Evolutionary conservation across 306 rosid genomes (phyloP).

Genomic region (Adenanthera pavonina): DNA sequence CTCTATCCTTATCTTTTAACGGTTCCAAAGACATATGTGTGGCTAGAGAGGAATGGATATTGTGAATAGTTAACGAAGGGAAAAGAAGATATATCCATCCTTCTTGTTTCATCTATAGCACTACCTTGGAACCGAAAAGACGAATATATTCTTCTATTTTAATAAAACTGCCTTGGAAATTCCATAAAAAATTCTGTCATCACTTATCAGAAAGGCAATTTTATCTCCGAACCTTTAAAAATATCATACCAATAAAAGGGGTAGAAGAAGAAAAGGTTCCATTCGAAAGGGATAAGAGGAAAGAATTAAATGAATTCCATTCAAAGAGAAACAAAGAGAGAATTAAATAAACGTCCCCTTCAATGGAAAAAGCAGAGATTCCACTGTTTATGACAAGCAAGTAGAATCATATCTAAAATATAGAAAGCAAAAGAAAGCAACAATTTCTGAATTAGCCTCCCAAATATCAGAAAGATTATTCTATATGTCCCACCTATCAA

Average conservation of each 20-base stretch:
- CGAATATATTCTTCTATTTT: constrained; percentile 6
- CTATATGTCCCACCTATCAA: constrained; percentile 4
- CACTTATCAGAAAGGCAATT: neutral
- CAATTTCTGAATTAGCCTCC: constrained; percentile 31
- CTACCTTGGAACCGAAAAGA: neutral
- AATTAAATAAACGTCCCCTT: constrained; percentile 30
- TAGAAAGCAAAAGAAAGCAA: constrained; percentile 25
- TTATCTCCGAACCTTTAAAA: constrained; percentile 5
- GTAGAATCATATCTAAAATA: constrained; percentile 29
- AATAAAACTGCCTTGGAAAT: neutral
- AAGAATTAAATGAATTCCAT: constrained; percentile 15
- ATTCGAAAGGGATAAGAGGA: constrained; percentile 17
- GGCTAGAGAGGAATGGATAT: constrained; percentile 1
- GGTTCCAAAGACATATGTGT: neutral
- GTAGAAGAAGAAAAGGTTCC: constrained; percentile 33
- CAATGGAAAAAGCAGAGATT: constrained; percentile 30
- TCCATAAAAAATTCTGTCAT: neutral
- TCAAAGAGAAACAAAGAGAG: constrained; percentile 12
- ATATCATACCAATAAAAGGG: constrained; percentile 17
- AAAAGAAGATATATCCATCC: neutral
- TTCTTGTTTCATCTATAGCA: neutral
- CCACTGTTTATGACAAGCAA: constrained; percentile 42
- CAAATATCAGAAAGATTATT: constrained; percentile 36
- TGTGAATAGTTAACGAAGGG: neutral
- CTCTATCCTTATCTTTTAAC: neutral